Evolutionary conservation across 805 yeast species (phyloP).

Genomic region (Saturnispora zaruensis): DNA sequence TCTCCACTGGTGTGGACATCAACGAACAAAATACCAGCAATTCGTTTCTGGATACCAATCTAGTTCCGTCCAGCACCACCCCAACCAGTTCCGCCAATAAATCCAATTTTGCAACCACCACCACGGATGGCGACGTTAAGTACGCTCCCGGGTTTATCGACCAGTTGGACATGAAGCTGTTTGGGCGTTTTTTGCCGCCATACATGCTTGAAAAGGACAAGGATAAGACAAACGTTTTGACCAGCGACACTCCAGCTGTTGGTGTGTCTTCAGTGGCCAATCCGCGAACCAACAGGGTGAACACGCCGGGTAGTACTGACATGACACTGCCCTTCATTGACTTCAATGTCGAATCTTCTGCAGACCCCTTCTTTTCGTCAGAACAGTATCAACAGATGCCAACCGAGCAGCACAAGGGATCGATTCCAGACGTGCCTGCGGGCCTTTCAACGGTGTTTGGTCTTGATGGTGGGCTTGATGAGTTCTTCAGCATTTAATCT

Average conservation of each 20-base stretch:
- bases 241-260: not conserved
- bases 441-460: conserved; percentile 5
- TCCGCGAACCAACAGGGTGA: not conserved
- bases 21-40: conserved; percentile 4
- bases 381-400: not conserved
- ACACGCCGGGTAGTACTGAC: not conserved
- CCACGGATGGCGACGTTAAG: conserved; percentile 15
- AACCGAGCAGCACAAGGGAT: not conserved
- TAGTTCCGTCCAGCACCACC: too few relatives aligned
- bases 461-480: not conserved
- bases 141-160: conserved; percentile 82
- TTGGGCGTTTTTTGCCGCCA: conserved; percentile 78
- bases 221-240: not conserved
- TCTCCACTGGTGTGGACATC: conserved; percentile 27
- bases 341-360: not conserved
- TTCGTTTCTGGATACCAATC: not conserved
- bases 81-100: too few relatives aligned
- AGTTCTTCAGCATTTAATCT: not conserved
- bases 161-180: conserved; percentile 72
- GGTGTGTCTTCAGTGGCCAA: conserved; percentile 23
- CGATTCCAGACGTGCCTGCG: not conserved
- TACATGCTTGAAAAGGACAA: conserved; percentile 50
- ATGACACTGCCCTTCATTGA: not conserved
- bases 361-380: not conserved
- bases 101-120: conserved; percentile 4